A percentile compares a stretch with the other conserved stretches of the same genome.
Conservation (phyloP, 306 rosid genomes). For the Prunus fruticosa region DNA sequence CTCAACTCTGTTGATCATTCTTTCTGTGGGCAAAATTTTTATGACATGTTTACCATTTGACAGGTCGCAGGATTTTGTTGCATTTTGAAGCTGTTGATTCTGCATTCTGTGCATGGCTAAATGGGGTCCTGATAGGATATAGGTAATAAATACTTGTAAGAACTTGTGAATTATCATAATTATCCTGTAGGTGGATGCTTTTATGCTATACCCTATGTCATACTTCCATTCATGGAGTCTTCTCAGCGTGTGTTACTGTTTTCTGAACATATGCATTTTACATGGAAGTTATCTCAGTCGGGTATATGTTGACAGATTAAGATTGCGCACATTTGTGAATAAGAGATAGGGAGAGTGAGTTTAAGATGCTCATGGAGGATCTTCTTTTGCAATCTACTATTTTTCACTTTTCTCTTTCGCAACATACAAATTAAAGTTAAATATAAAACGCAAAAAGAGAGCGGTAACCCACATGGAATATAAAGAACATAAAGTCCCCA, state of each 20-base stretch:
- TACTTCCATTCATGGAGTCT: background rate
- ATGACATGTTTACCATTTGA: constrained; percentile 26
- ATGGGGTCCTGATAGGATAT: constrained; percentile 83
- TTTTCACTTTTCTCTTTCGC: background rate
- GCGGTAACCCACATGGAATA: background rate
- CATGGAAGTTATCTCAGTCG: background rate
- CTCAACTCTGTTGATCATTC: background rate
- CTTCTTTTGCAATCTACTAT: background rate
- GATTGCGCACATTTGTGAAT: background rate
- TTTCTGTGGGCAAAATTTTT: constrained; percentile 8
- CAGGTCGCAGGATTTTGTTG: constrained; percentile 88
- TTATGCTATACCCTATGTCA: background rate
- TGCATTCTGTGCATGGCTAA: constrained; percentile 90
- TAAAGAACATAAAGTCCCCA: background rate
- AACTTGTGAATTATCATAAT: background rate
- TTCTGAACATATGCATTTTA: background rate
- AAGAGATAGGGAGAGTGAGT: background rate
- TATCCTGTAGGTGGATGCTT: background rate
- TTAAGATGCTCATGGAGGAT: background rate
- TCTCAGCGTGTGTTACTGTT: background rate
- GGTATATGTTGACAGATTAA: background rate
- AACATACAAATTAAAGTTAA: background rate
- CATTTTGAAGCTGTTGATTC: constrained; percentile 99
- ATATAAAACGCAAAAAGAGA: background rate
- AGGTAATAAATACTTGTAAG: constrained; percentile 44